Evolutionary conservation across 257 asterid species (phyloP), one percentile per base, ranked within the genome.

Genomic region (Hygrophila difformis): DNA sequence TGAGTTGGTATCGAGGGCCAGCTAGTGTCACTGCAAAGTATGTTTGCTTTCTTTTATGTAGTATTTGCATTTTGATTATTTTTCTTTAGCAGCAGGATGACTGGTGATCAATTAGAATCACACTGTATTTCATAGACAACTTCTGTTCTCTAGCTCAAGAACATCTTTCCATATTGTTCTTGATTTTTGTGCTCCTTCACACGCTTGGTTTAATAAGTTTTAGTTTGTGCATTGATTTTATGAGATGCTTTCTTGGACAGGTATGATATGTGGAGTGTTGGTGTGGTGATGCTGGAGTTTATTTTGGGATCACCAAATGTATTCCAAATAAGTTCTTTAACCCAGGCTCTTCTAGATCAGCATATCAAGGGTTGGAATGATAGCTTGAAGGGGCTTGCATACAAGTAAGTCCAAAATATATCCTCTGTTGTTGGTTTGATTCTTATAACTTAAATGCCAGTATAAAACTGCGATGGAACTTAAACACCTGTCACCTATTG

Each of bases 201-300:
- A n/a, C n/a, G n/a, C n/a, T n/a, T n/a, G n/a, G n/a, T n/a, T n/a
- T n/a, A n/a, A n/a, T n/a, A n/a, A n/a, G n/a, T n/a, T n/a, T n/a
- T n/a, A n/a, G n/a, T n/a, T n/a, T n/a, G n/a, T 64, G 44, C 44
- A 56, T 65, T 44, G 31, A 26, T 53, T 51, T 20, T 49, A 28
- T 14, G 21, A 35, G 39, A 12, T 58, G 48, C 23, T 59, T 31
- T 64, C 55, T 67, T 59, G 65, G 54, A 34, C 50, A 89, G 98
- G 94, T 89, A 89, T 65, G 98, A 89, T 63, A 78, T 79, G 92
- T 89, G 98, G 98, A 89, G 98, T 64, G 92, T 79, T 56, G 98
- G 98, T 41, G 87, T 86, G 57, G 78, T 89, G 45, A 77, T 89
- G 48, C 56, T 89, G 83, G 98, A 89, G 78, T 62, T 89, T 71